A percentile compares a stretch with the other conserved stretches of the same genome.
phyloP scores from a whole-genome alignment of 1,139 yeast genomes.

The Geotrichum reessii region DNA sequence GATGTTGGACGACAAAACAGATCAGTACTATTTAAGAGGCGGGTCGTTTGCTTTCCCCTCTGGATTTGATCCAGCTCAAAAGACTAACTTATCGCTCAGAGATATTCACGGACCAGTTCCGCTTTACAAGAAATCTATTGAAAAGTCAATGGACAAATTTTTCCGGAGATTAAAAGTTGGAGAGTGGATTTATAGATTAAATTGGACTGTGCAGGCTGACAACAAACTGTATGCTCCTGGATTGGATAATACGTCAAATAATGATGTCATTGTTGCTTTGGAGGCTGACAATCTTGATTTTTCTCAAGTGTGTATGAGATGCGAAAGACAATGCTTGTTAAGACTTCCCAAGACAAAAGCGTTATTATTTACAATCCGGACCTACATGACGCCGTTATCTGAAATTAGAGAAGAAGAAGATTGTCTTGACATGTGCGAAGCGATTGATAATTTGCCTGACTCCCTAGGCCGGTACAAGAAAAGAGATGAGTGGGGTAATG shows the following conservation, averaged over 20 bases:
- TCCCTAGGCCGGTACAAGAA: constrained; percentile 56
- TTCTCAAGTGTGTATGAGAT: constrained; percentile 50
- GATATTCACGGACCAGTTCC: constrained; percentile 61
- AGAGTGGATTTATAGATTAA: constrained; percentile 53
- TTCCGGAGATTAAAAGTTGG: constrained; percentile 48
- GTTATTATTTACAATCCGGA: constrained; percentile 54
- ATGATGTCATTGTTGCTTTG: constrained; percentile 30
- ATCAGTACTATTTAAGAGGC: constrained; percentile 58
- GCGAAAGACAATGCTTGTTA: constrained; percentile 58
- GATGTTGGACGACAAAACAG: constrained; percentile 48
- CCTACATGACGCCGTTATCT: constrained; percentile 59
- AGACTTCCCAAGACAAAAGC: constrained; percentile 53
- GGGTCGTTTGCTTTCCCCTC: constrained; percentile 69
- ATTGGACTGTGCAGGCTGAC: constrained; percentile 61
- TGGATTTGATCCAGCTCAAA: constrained; percentile 60
- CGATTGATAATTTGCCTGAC: constrained; percentile 56
- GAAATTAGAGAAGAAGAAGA: constrained; percentile 45
- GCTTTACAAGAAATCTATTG: constrained; percentile 49
- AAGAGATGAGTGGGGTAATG: constrained; percentile 59
- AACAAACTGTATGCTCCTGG: constrained; percentile 46
- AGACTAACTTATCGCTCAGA: constrained; percentile 40
- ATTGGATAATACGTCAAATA: constrained; percentile 43
- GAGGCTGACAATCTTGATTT: constrained; percentile 49
- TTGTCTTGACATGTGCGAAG: constrained; percentile 46
- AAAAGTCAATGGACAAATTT: constrained; percentile 56